A percentile compares a stretch with the other conserved stretches of the same genome.
Evolutionary conservation across 1,284 basidiomycete genomes (phyloP).

Genomic region (Tylopilus orsonianus): DNA sequence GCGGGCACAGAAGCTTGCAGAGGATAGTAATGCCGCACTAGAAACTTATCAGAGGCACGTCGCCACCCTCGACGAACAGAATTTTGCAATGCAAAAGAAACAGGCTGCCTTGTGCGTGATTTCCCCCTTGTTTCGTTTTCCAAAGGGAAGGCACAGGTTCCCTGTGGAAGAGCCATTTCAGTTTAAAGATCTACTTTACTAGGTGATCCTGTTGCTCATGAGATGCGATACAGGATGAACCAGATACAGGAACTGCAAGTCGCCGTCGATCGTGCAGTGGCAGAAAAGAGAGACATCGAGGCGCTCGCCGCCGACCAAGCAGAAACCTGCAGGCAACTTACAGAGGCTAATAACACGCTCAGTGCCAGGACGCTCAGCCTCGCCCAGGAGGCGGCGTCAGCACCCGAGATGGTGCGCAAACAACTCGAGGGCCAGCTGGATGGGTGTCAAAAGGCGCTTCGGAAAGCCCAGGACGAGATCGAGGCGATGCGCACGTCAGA

Average conservation of each 20-base stretch:
- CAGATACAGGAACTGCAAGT: constrained; percentile 66
- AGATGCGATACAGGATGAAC: constrained; percentile 51
- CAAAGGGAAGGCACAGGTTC: no score
- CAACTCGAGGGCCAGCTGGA: constrained; percentile 56
- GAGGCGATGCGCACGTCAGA: constrained; percentile 62
- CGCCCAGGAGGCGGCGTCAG: constrained; percentile 71
- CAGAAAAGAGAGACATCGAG: constrained; percentile 71
- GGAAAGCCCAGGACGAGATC: constrained; percentile 49
- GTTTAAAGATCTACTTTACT: background rate
- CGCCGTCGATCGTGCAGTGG: constrained; percentile 55
- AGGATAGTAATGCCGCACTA: constrained; percentile 72
- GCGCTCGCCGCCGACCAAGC: constrained; percentile 67
- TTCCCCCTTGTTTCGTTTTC: background rate
- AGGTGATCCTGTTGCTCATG: constrained; percentile 14
- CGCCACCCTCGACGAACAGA: constrained; percentile 72
- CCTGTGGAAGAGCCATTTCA: background rate
- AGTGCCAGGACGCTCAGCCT: constrained; percentile 71
- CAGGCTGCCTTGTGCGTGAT: constrained; percentile 56
- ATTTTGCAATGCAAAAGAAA: constrained; percentile 50
- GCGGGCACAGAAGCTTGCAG: constrained; percentile 83
- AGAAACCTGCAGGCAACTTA: constrained; percentile 67
- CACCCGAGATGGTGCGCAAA: constrained; percentile 54
- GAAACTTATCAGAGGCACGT: constrained; percentile 91
- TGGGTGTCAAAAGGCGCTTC: constrained; percentile 48
- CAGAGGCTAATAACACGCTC: constrained; percentile 73